phyloP scores from a whole-genome alignment of 129 eudicot species.

The Flaveria sonorensis region DNA sequence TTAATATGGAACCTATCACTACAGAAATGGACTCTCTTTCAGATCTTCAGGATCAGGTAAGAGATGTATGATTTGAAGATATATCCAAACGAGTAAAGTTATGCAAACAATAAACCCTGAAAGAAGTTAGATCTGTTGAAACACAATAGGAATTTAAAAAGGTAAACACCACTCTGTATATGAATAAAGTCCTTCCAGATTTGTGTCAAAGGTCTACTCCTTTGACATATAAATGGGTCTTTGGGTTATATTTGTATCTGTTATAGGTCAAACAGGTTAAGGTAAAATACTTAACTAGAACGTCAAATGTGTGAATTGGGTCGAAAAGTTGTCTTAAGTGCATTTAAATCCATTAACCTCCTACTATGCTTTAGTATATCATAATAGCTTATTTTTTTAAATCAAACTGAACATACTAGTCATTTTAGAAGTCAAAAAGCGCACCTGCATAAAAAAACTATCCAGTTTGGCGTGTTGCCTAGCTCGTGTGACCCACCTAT shows the following conservation, averaged over 20 bases:
- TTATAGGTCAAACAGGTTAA: neutral
- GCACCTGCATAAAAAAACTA: neutral
- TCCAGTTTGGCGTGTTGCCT: neutral
- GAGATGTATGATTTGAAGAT: neutral
- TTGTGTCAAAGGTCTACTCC: neutral
- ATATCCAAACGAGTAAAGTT: neutral
- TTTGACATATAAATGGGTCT: slow-evolving; percentile 12
- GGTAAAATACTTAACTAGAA: neutral
- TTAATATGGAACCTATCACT: slow-evolving; percentile 42
- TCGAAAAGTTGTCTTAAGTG: neutral
- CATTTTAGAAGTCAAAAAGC: no score
- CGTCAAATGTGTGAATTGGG: neutral
- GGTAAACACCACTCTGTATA: neutral
- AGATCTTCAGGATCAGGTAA: slow-evolving; percentile 89
- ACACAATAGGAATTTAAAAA: neutral
- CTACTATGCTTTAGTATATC: no score
- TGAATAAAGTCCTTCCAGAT: slow-evolving; percentile 1
- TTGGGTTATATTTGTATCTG: neutral
- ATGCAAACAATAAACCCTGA: neutral
- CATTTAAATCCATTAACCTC: neutral
- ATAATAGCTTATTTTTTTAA: no score
- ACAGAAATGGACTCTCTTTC: slow-evolving; percentile 63
- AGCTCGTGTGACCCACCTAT: neutral
- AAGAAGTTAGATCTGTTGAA: neutral
- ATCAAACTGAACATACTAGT: no score